Percentiles rank a stretch among this genome's conserved stretches.
Evolutionary conservation across 257 asterid genomes (phyloP).

Genomic region (Plectranthus barbatus): DNA sequence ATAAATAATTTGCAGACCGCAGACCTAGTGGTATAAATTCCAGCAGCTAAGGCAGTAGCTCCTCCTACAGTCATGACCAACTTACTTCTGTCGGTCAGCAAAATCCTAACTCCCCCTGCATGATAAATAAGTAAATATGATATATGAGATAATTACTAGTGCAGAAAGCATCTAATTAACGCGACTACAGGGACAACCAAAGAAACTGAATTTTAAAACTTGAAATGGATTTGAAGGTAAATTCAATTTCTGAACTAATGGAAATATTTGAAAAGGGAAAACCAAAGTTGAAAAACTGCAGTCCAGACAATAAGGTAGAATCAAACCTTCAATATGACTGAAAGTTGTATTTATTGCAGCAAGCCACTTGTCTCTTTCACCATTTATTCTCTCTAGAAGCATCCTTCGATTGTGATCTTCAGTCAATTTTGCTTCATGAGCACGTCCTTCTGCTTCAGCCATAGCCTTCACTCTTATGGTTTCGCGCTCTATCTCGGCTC

Average conservation of each 20-base stretch:
- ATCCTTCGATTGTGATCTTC: constrained; percentile 86
- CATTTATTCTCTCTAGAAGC: constrained; percentile 70
- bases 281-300: background rate
- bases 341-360: constrained; percentile 92
- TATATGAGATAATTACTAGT: background rate
- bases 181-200: too few relatives aligned
- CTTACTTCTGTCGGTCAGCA: constrained; percentile 81
- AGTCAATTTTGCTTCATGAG: constrained; percentile 83
- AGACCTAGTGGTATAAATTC: constrained; percentile 93
- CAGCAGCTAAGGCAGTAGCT: constrained; percentile 97
- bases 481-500: constrained; percentile 89
- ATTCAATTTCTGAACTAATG: background rate
- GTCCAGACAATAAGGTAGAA: background rate
- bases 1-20: constrained; percentile 1
- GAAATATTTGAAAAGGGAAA: background rate
- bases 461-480: constrained; percentile 81
- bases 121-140: constrained; percentile 7
- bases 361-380: constrained; percentile 99
- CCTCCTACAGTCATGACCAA: constrained; percentile 91
- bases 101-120: constrained; percentile 73
- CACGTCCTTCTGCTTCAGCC: constrained; percentile 96
- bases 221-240: background rate
- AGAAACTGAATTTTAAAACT: background rate
- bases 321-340: constrained; percentile 85
- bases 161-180: too few relatives aligned